Percentiles rank a stretch among this genome's conserved stretches.
These are phyloP conservation scores for Saccharomycopsis fodiens DNA, from an alignment of 805 yeast genomes.

Conservation along the genomic window DNA sequence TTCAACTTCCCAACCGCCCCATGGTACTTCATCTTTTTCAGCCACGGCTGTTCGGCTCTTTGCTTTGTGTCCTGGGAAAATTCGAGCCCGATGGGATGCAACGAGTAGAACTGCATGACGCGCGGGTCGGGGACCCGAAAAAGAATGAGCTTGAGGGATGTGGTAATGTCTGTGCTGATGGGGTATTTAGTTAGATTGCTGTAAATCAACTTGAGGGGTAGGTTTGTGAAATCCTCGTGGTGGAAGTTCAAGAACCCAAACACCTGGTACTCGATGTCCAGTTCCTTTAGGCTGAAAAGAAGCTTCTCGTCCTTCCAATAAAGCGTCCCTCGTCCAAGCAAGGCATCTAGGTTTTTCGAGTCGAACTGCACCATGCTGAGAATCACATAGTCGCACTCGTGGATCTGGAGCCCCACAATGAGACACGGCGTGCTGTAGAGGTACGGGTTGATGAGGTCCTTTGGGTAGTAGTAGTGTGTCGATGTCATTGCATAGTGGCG, in stretches of 20 bases:
- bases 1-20: slow-evolving; percentile 8
- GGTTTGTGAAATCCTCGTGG: background rate
- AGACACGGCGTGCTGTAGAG: slow-evolving; percentile 18
- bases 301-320: background rate
- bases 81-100: slow-evolving; percentile 14
- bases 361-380: slow-evolving; percentile 19
- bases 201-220: slow-evolving; percentile 17
- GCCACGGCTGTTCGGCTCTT: background rate
- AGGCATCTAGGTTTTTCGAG: slow-evolving; percentile 8
- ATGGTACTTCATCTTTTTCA: slow-evolving; percentile 10
- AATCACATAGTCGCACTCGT: slow-evolving; percentile 13
- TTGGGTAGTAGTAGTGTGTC: slow-evolving; percentile 20
- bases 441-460: slow-evolving; percentile 14
- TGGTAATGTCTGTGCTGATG: slow-evolving; percentile 13
- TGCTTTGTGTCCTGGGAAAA: background rate
- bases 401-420: slow-evolving; percentile 15
- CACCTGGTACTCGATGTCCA: slow-evolving; percentile 3
- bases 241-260: slow-evolving; percentile 19
- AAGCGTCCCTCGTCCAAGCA: background rate
- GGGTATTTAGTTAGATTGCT: slow-evolving; percentile 18
- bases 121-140: slow-evolving; percentile 21
- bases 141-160: slow-evolving; percentile 15
- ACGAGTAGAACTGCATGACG: slow-evolving; percentile 20
- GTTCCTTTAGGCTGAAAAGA: background rate
- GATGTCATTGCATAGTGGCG: slow-evolving; percentile 3